These are phyloP conservation scores for Dictyophora rubrovolvata DNA, from an alignment of 768 basidiomycete genomes.

Conservation along the genomic window DNA sequence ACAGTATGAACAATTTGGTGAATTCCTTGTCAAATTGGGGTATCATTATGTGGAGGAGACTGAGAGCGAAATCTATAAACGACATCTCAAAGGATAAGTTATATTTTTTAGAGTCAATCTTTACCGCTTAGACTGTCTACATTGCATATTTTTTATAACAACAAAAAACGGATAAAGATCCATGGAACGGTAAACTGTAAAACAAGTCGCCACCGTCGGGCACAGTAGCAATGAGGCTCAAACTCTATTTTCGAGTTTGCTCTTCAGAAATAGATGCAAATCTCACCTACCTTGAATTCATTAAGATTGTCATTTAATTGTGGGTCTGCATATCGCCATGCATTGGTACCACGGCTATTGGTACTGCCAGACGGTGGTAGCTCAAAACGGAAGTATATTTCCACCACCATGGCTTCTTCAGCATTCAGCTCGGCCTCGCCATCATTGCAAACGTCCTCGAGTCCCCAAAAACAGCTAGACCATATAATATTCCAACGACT, in stretches of 20 bases:
- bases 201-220: too few species aligned
- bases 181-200: too few species aligned
- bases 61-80: constrained; percentile 71
- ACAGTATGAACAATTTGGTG: constrained; percentile 57
- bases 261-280: too few species aligned
- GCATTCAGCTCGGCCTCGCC: not conserved
- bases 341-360: too few species aligned
- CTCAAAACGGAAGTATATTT: not conserved
- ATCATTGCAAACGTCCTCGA: not conserved
- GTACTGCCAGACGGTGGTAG: too few species aligned
- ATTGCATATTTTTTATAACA: not conserved
- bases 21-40: constrained; percentile 67
- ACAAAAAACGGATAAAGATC: not conserved
- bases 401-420: not conserved
- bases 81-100: constrained; percentile 42
- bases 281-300: too few species aligned
- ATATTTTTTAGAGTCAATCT: not conserved
- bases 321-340: too few species aligned
- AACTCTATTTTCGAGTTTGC: too few species aligned
- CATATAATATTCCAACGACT: constrained; percentile 59
- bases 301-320: too few species aligned
- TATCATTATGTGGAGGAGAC: constrained; percentile 94
- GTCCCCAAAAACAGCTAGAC: constrained; percentile 1
- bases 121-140: not conserved
- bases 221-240: too few species aligned